phyloP scores from a whole-genome alignment of 169 alveolate genomes.

The Eimeria acervulina region DNA sequence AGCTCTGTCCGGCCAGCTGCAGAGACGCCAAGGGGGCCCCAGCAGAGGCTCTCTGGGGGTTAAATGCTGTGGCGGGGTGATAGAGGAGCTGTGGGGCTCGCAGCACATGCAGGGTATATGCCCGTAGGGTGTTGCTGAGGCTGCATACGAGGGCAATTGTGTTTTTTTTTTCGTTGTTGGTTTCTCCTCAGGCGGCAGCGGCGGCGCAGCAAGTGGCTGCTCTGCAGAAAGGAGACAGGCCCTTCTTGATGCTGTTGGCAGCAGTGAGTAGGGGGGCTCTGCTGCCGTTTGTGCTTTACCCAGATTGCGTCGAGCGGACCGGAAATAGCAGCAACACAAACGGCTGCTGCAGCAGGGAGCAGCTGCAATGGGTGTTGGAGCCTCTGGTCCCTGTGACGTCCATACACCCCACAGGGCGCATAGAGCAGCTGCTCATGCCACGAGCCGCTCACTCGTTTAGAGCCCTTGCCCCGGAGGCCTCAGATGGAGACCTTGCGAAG shows the following conservation, averaged over 20 bases:
- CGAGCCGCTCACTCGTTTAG: conserved; percentile 42
- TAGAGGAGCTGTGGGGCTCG: background rate
- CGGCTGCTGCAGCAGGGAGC: background rate
- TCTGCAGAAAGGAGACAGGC: conserved; percentile 18
- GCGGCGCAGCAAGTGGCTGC: conserved; percentile 50
- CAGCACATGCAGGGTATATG: background rate
- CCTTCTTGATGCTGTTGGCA: conserved; percentile 53
- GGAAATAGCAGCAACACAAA: background rate
- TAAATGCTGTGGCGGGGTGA: background rate
- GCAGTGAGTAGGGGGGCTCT: conserved; percentile 36
- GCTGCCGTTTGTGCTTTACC: conserved; percentile 70
- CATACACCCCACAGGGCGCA: conserved; percentile 64
- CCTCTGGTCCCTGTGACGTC: conserved; percentile 59
- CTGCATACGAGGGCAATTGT: background rate
- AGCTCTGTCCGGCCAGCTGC: no score
- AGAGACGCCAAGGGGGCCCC: no score
- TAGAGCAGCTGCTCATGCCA: conserved; percentile 63
- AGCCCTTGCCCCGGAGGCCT: conserved; percentile 27
- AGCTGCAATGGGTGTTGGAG: conserved; percentile 56
- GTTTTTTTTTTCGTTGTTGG: background rate
- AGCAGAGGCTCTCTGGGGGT: no score
- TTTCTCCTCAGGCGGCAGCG: conserved; percentile 59
- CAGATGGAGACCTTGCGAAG: background rate
- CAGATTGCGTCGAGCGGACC: background rate
- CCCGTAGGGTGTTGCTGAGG: background rate